Evolutionary conservation across 345 rosid genomes (phyloP).

Genomic region (Heritiera littoralis): DNA sequence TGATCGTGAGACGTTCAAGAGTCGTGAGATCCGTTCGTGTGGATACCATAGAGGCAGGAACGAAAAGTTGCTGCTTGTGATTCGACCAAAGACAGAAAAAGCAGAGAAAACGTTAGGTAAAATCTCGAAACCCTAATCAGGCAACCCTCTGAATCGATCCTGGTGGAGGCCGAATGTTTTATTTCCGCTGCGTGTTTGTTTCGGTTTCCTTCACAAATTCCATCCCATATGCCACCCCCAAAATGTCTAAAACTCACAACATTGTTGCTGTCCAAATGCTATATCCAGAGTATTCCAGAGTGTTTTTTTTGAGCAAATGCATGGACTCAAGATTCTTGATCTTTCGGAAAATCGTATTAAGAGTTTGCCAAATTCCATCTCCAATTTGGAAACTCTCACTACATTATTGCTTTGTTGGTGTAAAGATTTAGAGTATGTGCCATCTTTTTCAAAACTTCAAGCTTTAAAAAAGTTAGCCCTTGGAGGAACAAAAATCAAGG

Average conservation of each 20-base stretch:
- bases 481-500: neutral
- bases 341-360: neutral
- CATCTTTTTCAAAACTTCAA: neutral
- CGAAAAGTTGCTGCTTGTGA: no score
- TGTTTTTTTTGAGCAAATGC: slow-evolving; percentile 1
- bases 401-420: neutral
- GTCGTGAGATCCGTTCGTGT: no score
- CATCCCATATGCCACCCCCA: slow-evolving; percentile 11
- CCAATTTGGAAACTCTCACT: slow-evolving; percentile 20
- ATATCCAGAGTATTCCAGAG: neutral
- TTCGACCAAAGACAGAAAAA: no score
- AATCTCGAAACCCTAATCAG: no score
- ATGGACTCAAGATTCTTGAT: neutral
- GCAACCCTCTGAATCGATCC: no score
- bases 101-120: no score
- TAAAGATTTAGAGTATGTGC: neutral
- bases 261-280: neutral
- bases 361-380: slow-evolving; percentile 27
- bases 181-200: no score
- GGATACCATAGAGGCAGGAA: no score
- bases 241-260: slow-evolving; percentile 3
- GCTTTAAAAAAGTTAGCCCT: slow-evolving; percentile 8
- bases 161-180: no score
- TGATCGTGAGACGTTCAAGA: no score
- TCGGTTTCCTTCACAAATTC: no score